Percentiles rank a stretch among this genome's conserved stretches.
Conservation (phyloP, 148 eudicot genomes). For the Persicaria maculosa region DNA sequence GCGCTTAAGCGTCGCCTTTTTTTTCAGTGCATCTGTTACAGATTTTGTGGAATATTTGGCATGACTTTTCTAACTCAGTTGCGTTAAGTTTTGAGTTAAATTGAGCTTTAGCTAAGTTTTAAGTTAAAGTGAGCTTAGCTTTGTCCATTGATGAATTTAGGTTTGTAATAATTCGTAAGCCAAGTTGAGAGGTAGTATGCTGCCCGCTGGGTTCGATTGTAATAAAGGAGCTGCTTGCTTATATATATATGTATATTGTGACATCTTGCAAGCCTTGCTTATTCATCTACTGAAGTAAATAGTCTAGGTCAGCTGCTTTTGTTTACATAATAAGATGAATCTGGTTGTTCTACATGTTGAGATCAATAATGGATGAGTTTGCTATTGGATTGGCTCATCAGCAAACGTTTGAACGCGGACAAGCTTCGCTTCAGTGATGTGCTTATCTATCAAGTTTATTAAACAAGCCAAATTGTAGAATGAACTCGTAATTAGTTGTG, state of each 20-base stretch:
- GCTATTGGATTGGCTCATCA: not conserved
- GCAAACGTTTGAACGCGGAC: not conserved
- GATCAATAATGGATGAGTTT: not conserved
- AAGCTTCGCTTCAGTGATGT: not conserved
- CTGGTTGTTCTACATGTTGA: not conserved
- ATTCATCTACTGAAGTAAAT: not conserved
- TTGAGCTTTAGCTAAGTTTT: not conserved
- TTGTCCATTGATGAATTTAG: not conserved
- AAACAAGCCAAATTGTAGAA: constrained; percentile 2
- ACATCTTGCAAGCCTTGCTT: not conserved
- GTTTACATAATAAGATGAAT: not conserved
- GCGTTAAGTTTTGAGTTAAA: not conserved
- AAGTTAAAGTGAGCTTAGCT: constrained; percentile 1
- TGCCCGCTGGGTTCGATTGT: not conserved
- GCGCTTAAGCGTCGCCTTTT: too few species aligned
- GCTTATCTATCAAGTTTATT: not conserved
- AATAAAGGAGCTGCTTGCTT: not conserved
- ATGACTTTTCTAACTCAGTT: not conserved
- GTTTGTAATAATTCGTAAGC: not conserved
- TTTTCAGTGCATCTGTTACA: not conserved
- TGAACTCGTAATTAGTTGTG: not conserved
- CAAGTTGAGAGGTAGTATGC: not conserved
- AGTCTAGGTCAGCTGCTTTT: not conserved
- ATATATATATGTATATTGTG: not conserved
- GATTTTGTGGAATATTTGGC: not conserved